Percentiles rank a stretch among this genome's conserved stretches.
These are phyloP conservation scores for Arctostaphylos glauca DNA, from an alignment of 148 eudicot genomes.

Conservation along the genomic window DNA sequence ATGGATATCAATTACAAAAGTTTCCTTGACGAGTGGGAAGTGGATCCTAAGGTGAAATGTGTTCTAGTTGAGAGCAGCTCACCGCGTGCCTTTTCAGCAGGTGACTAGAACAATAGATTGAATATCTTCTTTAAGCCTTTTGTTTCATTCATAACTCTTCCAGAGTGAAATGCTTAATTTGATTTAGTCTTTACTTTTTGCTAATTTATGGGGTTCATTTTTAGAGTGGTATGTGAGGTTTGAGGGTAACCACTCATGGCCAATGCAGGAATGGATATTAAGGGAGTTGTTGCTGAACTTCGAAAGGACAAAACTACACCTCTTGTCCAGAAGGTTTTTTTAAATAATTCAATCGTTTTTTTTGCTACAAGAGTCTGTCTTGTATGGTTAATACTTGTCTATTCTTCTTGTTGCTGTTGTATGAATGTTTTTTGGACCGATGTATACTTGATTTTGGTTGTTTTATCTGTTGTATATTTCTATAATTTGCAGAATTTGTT, in stretches of 20 bases:
- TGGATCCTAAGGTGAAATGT: conserved; percentile 85
- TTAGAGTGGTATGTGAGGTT: conserved; percentile 6
- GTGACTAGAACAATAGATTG: conserved; percentile 29
- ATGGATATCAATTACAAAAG: conserved; percentile 85
- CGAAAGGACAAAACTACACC: conserved; percentile 81
- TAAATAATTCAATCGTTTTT: conserved; percentile 1
- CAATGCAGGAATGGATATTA: conserved; percentile 98
- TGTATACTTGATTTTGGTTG: not conserved
- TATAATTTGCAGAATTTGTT: not conserved
- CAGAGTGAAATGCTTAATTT: not conserved
- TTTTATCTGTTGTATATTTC: conserved; percentile 11
- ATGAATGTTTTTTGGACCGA: not conserved
- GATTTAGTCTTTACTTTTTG: not conserved
- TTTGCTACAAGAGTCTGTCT: conserved; percentile 13
- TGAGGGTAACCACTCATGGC: conserved; percentile 36
- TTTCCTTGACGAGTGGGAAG: conserved; percentile 91
- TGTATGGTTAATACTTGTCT: conserved; percentile 9
- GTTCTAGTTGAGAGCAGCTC: conserved; percentile 79
- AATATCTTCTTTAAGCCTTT: not conserved
- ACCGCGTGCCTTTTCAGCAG: conserved; percentile 93
- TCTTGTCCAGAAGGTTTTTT: conserved; percentile 84
- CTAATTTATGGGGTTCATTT: conserved; percentile 5
- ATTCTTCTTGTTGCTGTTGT: conserved; percentile 1
- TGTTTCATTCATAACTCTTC: conserved; percentile 18
- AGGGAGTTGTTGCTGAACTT: conserved; percentile 90